Evolutionary conservation across 139 green algal species (phyloP).

Genomic region (Chlamydomonas sphaeroides): DNA sequence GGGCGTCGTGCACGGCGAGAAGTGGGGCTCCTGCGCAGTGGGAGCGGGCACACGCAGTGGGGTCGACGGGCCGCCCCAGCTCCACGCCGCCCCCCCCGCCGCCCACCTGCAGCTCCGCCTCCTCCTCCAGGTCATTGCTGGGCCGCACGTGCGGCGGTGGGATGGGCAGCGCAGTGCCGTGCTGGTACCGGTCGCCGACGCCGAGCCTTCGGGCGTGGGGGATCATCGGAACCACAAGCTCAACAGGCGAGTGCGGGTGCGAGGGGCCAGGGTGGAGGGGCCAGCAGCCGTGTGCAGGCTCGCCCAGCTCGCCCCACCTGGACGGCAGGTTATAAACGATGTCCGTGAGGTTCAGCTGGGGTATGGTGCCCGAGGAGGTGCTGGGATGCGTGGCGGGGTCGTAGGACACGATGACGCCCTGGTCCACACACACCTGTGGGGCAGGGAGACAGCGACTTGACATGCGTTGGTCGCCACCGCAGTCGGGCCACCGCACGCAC

Average conservation of each 20-base stretch:
- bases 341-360: slow-evolving; percentile 20
- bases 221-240: too few species aligned
- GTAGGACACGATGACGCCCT: slow-evolving; percentile 24
- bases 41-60: too few species aligned
- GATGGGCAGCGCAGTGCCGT: slow-evolving; percentile 26
- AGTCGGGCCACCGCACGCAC: too few species aligned
- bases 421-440: slow-evolving; percentile 17
- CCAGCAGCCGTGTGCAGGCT: too few species aligned
- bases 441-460: too few species aligned
- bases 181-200: slow-evolving; percentile 34
- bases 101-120: slow-evolving; percentile 28
- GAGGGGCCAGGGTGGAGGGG: too few species aligned
- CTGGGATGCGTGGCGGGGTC: slow-evolving; percentile 21
- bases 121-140: slow-evolving; percentile 42
- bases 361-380: slow-evolving; percentile 2
- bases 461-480: too few species aligned
- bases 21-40: slow-evolving; percentile 16
- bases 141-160: slow-evolving; percentile 29
- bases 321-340: slow-evolving; percentile 44
- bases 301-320: too few species aligned
- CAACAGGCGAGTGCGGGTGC: too few species aligned
- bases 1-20: slow-evolving; percentile 26
- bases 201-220: too few species aligned
- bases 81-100: too few species aligned
- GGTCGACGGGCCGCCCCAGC: too few species aligned